Percentiles rank a stretch among this genome's conserved stretches.
These are phyloP conservation scores for Yarrowia sp. DNA, from an alignment of 805 yeast species.

Conservation along the genomic window DNA sequence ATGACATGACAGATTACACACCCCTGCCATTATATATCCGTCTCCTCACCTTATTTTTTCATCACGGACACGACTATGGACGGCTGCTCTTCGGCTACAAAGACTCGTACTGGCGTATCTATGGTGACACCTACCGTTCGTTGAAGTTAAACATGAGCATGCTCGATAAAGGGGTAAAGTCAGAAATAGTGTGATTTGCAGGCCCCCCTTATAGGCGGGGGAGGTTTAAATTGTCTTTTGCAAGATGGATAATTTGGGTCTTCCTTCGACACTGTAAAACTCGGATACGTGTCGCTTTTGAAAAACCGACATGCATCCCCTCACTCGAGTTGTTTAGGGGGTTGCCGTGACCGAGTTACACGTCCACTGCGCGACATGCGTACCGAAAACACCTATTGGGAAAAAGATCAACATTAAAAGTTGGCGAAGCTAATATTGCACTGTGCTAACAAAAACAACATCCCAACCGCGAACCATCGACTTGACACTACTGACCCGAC, in stretches of 20 bases:
- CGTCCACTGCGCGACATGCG: conserved; percentile 21
- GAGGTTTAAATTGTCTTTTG: background rate
- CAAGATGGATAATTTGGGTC: background rate
- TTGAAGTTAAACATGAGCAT: background rate
- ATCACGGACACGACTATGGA: background rate
- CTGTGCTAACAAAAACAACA: conserved; percentile 1
- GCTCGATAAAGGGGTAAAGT: conserved; percentile 24
- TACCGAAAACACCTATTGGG: conserved; percentile 7
- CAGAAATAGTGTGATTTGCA: background rate
- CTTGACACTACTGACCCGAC: background rate
- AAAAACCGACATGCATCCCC: background rate
- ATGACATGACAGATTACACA: background rate
- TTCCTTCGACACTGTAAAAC: background rate
- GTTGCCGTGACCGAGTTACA: background rate
- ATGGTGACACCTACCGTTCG: background rate
- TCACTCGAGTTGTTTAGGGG: background rate
- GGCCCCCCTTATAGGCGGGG: conserved; percentile 1
- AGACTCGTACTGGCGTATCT: background rate
- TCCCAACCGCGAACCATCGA: conserved; percentile 8
- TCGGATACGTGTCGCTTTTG: background rate
- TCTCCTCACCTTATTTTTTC: background rate
- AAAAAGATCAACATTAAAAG: conserved; percentile 18
- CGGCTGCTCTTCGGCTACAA: background rate
- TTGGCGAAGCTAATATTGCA: background rate
- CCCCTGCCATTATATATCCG: background rate